Evolutionary conservation across 257 asterid genomes (phyloP), one percentile per base, ranked within the genome.

Genomic region (Lycium ferocissimum): DNA sequence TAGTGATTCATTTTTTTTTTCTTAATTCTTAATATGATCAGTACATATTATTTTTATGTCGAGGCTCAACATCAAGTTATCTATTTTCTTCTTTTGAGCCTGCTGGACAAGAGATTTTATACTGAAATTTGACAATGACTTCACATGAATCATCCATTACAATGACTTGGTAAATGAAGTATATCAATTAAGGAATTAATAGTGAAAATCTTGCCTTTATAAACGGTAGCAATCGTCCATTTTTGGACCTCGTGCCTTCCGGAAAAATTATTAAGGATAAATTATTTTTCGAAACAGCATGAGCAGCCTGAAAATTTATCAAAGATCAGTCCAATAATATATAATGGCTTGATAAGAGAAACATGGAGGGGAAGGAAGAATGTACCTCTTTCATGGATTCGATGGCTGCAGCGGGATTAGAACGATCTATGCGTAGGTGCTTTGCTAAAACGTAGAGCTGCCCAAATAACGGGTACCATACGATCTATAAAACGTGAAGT

Each of bases 191-290:
- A 62, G 13, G 53, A 49, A 7, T 38, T 38, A 38, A 38, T 15
- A 10, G 7, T 7, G 37, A 14, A 12, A 53, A 33, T 51, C 84
- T 88, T 85, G 84, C 92, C 90, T 91, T 91, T 80, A 88, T 89
- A 38, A 91, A 91, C 18, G 90, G 92, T 11, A 89, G 85, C 20
- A 91, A 75, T 17, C 87, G 90, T 13, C 93, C 93, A 18, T 73
- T 86, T 76, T 83, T 89, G 15, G 93, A 87, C 79, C 91, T 83
- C 11, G 91, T 89, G 84, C 93, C 93, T 85, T 91, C 93, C 1
- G 93, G 92, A 69, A 91, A n/a, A n/a, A n/a, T n/a, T n/a, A n/a
- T n/a, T n/a, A n/a, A n/a, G n/a, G n/a, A n/a, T n/a, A 91, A 65
- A 91, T 83, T 65, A 59, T 91, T 91, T 84, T 87, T 72, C 2